These are phyloP conservation scores for Puya raimondii DNA, from an alignment of 176 grass and related monocot species.

Conservation along the genomic window DNA sequence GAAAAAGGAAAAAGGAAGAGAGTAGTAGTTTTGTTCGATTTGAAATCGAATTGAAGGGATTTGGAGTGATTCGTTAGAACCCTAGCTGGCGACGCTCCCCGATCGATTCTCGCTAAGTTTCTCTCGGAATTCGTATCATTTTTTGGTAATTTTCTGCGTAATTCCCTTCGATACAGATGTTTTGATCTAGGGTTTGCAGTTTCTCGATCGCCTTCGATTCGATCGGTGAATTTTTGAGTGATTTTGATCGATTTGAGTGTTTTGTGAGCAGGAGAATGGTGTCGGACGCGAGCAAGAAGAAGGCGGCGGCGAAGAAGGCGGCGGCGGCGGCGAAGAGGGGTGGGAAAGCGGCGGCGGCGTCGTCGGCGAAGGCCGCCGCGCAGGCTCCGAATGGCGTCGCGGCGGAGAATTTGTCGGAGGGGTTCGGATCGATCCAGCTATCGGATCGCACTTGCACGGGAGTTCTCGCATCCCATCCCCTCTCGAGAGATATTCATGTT, in stretches of 20 bases:
- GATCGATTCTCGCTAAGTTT: neutral
- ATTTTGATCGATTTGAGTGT: neutral
- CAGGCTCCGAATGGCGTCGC: neutral
- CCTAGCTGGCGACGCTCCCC: too few relatives aligned
- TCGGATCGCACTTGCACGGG: constrained; percentile 91
- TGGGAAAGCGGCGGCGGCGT: neutral
- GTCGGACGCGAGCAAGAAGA: constrained; percentile 95
- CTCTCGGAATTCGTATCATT: neutral
- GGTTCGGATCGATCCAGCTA: constrained; percentile 34
- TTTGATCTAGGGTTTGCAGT: constrained; percentile 1
- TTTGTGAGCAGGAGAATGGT: constrained; percentile 44
- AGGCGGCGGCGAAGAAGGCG: constrained; percentile 83
- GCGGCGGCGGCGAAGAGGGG: constrained; percentile 54
- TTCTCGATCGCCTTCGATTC: neutral
- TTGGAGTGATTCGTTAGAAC: too few relatives aligned
- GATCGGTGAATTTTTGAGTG: neutral
- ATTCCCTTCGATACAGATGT: neutral
- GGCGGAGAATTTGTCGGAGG: constrained; percentile 35
- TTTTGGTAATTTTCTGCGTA: neutral
- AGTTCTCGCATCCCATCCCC: constrained; percentile 79
- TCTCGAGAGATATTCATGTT: constrained; percentile 89
- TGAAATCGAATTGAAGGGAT: too few relatives aligned
- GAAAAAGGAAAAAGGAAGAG: too few relatives aligned
- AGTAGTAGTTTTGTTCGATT: too few relatives aligned
- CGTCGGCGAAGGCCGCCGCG: too few relatives aligned